Evolutionary conservation across 106 monocot species (phyloP), one percentile per base, ranked within the genome.

Genomic region (Dendrobium chrysotoxum): DNA sequence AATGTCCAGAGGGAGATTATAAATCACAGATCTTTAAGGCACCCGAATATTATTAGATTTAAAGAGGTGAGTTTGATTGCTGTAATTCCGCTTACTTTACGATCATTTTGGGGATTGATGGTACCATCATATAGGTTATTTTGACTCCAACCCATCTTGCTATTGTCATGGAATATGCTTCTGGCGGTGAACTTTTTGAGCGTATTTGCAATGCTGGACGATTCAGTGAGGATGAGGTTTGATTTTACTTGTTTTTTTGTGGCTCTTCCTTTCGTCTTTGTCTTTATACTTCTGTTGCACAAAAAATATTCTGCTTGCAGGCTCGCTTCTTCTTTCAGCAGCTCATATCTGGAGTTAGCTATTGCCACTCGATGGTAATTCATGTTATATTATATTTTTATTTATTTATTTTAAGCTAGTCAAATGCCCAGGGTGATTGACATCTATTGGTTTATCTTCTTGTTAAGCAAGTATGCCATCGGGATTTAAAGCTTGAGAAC

Each of bases 161-260:
- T 77, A 82, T 82, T 68, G 82, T 82, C 11, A 82, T 82, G 82
- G 82, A 82, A 78, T 82, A 77, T 82, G 82, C 82, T 68, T 40
- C 82, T 53, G 82, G 82, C n/a, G 82, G 82, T 66, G 82, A 82
- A 46, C 68, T 82, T 28, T 82, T 82, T 77, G 77, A 82, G 25
- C 77, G 70, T 17, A 82, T 82, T 68, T 82, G 82, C 70, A 78
- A 77, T 28, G 82, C 82, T 35, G 82, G 82, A 30, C 42, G 77
- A 8, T 78, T 82, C 82, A 82, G 77, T 77, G 82, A 82, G 70
- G 86, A 86, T 79, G 86, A 86, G 86, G 86, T 86, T 55, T 79
- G 38, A 4, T 10, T 41, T 79, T 40, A 30, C 53, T 12, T 12
- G 7, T 57, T 57, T 76, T 16, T 4, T 25, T 26, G 11, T 1